These are phyloP conservation scores for Trichoderma lentiforme DNA, from an alignment of 2,329 filamentous ascomycete species.

Conservation along the genomic window DNA sequence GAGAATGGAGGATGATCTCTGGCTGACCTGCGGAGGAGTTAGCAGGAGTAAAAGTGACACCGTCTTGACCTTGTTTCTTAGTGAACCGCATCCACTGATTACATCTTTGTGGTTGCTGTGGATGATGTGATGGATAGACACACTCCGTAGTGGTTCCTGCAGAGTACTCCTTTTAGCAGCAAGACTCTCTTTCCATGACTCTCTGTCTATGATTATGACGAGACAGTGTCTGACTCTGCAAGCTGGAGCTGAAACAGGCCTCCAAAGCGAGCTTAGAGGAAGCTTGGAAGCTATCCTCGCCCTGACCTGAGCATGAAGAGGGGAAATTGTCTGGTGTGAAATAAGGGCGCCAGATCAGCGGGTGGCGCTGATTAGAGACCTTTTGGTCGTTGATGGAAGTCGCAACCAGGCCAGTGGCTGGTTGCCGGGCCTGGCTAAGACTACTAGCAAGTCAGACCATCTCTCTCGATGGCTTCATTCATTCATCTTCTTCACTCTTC, in stretches of 20 bases:
- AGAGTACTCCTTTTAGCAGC: too few relatives aligned
- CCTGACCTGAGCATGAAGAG: background rate
- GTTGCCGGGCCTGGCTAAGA: background rate
- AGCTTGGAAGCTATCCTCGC: background rate
- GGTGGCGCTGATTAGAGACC: background rate
- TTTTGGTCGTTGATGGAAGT: background rate
- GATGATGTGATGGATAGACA: background rate
- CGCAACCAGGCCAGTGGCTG: background rate
- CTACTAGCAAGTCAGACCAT: background rate
- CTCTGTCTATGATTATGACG: background rate
- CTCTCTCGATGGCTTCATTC: background rate
- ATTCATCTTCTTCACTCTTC: background rate
- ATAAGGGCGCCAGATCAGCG: slow-evolving; percentile 7
- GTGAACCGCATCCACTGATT: background rate
- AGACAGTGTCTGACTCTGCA: background rate
- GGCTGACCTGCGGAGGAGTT: background rate
- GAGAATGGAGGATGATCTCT: background rate
- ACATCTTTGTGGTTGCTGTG: too few relatives aligned
- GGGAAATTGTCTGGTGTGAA: background rate
- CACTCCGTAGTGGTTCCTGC: too few relatives aligned
- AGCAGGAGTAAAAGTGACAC: background rate
- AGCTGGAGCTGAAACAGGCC: background rate
- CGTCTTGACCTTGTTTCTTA: background rate
- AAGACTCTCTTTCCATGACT: background rate
- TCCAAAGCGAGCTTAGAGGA: background rate